These are phyloP conservation scores for Coffea canephora DNA, from an alignment of 257 asterid genomes.

Conservation along the genomic window DNA sequence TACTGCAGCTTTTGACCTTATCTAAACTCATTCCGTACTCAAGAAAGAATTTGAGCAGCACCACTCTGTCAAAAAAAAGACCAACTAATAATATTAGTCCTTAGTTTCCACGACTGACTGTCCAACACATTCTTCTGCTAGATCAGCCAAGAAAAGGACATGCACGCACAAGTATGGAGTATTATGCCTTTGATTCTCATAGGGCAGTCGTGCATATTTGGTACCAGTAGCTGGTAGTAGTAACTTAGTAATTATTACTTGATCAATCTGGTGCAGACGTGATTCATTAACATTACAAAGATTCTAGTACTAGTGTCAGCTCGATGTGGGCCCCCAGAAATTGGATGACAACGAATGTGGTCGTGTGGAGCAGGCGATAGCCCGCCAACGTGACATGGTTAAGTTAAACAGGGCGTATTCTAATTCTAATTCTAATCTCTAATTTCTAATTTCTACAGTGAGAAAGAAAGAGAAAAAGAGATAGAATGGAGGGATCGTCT, in stretches of 20 bases:
- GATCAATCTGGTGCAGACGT: background rate
- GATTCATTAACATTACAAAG: background rate
- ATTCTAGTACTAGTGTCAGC: background rate
- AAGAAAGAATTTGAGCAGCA: background rate
- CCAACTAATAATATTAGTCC: too few relatives aligned
- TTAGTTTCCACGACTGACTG: background rate
- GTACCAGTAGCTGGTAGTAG: too few relatives aligned
- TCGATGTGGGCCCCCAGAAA: background rate
- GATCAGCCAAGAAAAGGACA: background rate
- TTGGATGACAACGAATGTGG: slow-evolving; percentile 19
- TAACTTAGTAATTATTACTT: too few relatives aligned
- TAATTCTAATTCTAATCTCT: too few relatives aligned
- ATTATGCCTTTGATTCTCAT: background rate
- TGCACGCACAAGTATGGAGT: background rate
- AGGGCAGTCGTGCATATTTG: background rate
- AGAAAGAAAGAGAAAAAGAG: background rate
- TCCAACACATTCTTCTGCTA: background rate
- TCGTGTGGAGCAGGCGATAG: background rate
- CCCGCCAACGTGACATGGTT: background rate
- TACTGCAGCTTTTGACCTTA: background rate
- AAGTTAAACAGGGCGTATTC: background rate
- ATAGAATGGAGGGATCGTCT: background rate
- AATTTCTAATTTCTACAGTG: too few relatives aligned
- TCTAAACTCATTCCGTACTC: background rate
- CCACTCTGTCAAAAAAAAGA: background rate